Conservation (phyloP, 768 basidiomycete species). For the Agrocybe praecox region DNA sequence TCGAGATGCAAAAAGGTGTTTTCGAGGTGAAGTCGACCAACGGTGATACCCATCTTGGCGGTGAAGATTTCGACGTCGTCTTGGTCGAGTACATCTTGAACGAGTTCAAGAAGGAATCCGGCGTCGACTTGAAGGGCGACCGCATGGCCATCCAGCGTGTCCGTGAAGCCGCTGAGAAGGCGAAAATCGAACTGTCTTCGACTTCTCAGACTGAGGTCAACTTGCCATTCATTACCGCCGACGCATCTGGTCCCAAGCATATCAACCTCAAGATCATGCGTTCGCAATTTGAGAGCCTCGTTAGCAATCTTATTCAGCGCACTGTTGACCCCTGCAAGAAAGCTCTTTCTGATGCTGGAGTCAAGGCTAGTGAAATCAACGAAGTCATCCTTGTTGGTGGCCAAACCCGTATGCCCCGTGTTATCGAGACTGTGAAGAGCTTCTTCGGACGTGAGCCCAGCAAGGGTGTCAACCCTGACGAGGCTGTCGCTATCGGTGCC, state of each 20-base stretch:
- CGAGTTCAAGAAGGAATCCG: constrained; percentile 94
- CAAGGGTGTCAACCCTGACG: constrained; percentile 99
- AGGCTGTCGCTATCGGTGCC: constrained; percentile 98
- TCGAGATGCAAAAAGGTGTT: constrained; percentile 99
- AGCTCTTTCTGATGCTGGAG: constrained; percentile 90
- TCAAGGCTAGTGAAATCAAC: constrained; percentile 91
- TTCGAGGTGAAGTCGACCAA: constrained; percentile 99
- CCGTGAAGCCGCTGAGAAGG: constrained; percentile 99
- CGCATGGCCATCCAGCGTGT: constrained; percentile 98
- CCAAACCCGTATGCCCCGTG: constrained; percentile 98
- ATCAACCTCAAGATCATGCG: constrained; percentile 92
- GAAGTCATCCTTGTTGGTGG: constrained; percentile 99
- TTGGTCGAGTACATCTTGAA: constrained; percentile 84
- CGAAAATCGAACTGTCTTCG: constrained; percentile 97
- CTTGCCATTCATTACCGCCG: constrained; percentile 97
- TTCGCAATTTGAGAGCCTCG: constrained; percentile 88
- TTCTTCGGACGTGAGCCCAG: constrained; percentile 96
- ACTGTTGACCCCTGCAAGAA: constrained; percentile 98
- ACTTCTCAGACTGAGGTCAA: constrained; percentile 97
- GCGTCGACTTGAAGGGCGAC: constrained; percentile 81
- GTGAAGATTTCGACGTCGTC: constrained; percentile 94
- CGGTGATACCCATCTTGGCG: constrained; percentile 96
- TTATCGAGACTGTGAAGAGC: constrained; percentile 89
- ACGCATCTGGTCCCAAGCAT: constrained; percentile 94
- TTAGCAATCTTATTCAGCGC: constrained; percentile 79